phyloP scores from a whole-genome alignment of 345 rosid genomes.

The Stellera chamaejasme region DNA sequence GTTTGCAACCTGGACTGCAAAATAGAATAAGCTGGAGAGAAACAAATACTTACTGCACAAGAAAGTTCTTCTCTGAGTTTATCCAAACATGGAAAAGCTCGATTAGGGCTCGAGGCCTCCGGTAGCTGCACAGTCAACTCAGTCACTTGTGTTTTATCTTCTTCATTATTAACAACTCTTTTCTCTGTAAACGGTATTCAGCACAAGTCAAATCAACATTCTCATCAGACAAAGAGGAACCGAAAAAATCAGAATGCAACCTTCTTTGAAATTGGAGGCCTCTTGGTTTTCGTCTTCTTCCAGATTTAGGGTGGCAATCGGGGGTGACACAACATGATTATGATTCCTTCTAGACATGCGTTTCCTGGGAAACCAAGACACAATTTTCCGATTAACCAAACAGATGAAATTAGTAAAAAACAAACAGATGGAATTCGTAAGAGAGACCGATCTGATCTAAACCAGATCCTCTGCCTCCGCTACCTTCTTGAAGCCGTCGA shows the following conservation, averaged over 20 bases:
- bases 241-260: slow-evolving; percentile 10
- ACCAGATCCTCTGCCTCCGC: not conserved
- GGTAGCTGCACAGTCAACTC: slow-evolving; percentile 17
- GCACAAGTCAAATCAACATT: slow-evolving; percentile 6
- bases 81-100: slow-evolving; percentile 52
- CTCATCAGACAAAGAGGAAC: slow-evolving; percentile 7
- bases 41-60: slow-evolving; percentile 64
- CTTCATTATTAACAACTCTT: slow-evolving; percentile 16
- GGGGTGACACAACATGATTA: slow-evolving; percentile 25
- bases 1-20: not conserved
- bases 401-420: not conserved
- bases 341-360: slow-evolving; percentile 46
- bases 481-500: slow-evolving; percentile 70
- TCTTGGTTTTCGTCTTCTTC: slow-evolving; percentile 61
- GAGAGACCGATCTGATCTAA: too few relatives aligned
- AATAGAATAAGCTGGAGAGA: not conserved
- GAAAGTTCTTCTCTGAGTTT: slow-evolving; percentile 88
- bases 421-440: too few relatives aligned
- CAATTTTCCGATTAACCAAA: slow-evolving; percentile 5
- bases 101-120: slow-evolving; percentile 21
- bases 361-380: slow-evolving; percentile 29
- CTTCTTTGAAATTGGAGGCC: slow-evolving; percentile 23
- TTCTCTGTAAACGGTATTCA: slow-evolving; percentile 10
- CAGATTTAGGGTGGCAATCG: slow-evolving; percentile 42
- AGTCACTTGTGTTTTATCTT: slow-evolving; percentile 17